Evolutionary conservation across 2,329 filamentous ascomycete genomes (phyloP), one percentile per base, ranked within the genome.

Genomic region (Fusarium protoensiforme): DNA sequence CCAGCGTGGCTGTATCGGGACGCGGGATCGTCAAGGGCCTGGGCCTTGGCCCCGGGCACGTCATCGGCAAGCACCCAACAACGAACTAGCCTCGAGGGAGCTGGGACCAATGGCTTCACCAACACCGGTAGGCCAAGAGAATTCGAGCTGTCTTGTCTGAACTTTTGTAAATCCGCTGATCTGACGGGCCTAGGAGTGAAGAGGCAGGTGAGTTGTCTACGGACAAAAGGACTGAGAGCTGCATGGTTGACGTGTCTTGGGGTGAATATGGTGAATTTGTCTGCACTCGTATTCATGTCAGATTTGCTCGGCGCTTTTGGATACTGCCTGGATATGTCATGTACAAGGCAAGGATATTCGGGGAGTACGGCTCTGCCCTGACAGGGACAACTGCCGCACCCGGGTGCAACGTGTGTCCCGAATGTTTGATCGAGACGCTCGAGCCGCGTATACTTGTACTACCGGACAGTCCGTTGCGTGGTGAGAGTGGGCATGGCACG

Each of bases 361-460:
- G 71, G 68, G 71, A 74, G 71, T 74, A 56, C 71, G 72, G 71
- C 71, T 65, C 57, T 69, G 53, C 36, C 65, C 41, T 39, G n/a
- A 43, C 41, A 58, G 41, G 61, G 54, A 60, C 22, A 60, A 35
- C 35, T 60, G 39, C 56, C 54, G 56, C 33, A 53, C 38, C 41
- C 33, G 48, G 56, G 27, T 38, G 61, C 58, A 57, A 57, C 35
- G 29, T 27, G 41, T 48, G 53, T 63, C 36, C 51, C 36, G 61
- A 56, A 24, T 53, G 20, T 41, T 35, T 38, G 60, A 53, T 36
- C 27, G 7, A 35, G 57, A 36, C n/a, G 39, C 35, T 31, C 58
- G 39, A 60, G 65, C 46, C 54, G 38, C 33, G 41, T 24, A 27
- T 27, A 29, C 29, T 36, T 60, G 31, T 56, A 36, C 51, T 48